A percentile compares a stretch with the other conserved stretches of the same genome.
phyloP scores from a whole-genome alignment of 2,329 filamentous ascomycete species.

The Atkinsonella texensis region DNA sequence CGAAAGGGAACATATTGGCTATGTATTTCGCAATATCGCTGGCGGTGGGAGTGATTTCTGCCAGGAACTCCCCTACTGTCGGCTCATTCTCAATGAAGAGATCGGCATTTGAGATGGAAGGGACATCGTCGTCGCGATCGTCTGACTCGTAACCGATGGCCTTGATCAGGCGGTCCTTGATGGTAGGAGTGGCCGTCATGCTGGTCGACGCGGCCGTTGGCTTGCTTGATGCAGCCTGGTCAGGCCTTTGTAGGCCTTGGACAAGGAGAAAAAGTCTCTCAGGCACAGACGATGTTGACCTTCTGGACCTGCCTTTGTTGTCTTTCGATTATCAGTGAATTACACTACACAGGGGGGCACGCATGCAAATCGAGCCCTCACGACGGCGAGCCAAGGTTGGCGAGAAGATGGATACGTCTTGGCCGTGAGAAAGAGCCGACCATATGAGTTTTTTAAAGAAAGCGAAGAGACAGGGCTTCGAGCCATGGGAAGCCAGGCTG shows the following conservation, averaged over 20 bases:
- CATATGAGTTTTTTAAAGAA: not conserved
- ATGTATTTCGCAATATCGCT: conserved; percentile 22
- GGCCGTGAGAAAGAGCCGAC: not conserved
- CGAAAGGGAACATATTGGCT: conserved; percentile 34
- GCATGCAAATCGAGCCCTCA: not conserved
- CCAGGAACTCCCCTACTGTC: conserved; percentile 29
- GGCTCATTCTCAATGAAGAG: conserved; percentile 29
- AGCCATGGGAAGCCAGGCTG: not conserved
- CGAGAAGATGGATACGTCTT: not conserved
- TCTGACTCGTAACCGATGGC: conserved; percentile 21
- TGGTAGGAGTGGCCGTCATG: conserved; percentile 4
- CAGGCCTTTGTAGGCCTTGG: not conserved
- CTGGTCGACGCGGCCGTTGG: not conserved
- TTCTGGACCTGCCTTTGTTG: not conserved
- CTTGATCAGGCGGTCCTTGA: conserved; percentile 18
- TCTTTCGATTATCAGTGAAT: not conserved
- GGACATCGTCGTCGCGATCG: conserved; percentile 20
- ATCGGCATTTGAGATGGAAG: conserved; percentile 25
- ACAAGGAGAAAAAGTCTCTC: not conserved
- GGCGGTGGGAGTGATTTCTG: conserved; percentile 23
- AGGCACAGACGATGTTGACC: not conserved
- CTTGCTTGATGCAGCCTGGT: not conserved
- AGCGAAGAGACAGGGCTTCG: not conserved
- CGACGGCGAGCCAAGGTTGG: not conserved
- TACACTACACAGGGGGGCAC: not conserved